Percentiles rank a stretch among this genome's conserved stretches.
phyloP scores from a whole-genome alignment of 805 yeast genomes.

The Yarrowia bubula region DNA sequence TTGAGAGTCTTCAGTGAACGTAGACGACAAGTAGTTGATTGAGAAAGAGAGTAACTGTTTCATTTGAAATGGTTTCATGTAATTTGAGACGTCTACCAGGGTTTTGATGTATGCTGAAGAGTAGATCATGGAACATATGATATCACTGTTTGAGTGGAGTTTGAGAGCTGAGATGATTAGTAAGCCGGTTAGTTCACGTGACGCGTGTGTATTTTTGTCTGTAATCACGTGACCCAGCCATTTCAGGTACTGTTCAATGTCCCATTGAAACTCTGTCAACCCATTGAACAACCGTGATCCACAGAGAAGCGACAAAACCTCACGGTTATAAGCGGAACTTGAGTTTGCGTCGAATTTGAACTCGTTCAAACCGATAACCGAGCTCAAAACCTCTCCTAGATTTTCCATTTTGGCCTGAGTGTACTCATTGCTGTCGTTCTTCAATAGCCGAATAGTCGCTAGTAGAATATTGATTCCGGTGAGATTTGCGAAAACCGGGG shows the following conservation, averaged over 20 bases:
- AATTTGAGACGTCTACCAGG: neutral
- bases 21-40: neutral
- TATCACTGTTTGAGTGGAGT: neutral
- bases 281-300: slow-evolving; percentile 11
- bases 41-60: neutral
- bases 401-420: neutral
- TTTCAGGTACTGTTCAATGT: neutral
- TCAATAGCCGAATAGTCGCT: neutral
- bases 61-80: neutral
- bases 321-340: neutral
- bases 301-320: neutral
- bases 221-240: slow-evolving; percentile 7
- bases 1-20: neutral
- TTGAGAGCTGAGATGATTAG: neutral
- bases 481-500: neutral
- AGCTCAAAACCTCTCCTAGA: neutral
- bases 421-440: neutral
- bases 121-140: neutral
- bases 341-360: neutral
- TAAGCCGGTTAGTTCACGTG: neutral
- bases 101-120: neutral
- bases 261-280: neutral
- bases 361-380: neutral
- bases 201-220: neutral
- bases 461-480: neutral